Evolutionary conservation across 306 rosid genomes (phyloP).

Genomic region (Prunus kanzakura): DNA sequence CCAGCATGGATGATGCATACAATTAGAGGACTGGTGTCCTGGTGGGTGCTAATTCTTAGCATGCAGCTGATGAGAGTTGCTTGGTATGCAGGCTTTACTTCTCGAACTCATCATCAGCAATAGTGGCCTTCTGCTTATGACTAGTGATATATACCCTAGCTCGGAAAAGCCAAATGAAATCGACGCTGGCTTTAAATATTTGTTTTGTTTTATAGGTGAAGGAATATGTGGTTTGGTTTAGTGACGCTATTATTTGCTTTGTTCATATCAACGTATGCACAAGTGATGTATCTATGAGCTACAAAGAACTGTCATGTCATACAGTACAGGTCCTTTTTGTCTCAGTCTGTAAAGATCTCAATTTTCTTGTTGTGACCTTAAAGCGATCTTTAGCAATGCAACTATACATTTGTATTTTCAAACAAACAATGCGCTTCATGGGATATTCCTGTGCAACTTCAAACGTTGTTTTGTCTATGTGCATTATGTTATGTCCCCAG

Average conservation of each 20-base stretch:
- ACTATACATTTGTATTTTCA: too few relatives aligned
- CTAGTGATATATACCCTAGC: constrained; percentile 6
- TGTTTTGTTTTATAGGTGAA: not conserved
- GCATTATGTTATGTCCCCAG: too few relatives aligned
- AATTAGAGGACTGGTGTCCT: constrained; percentile 73
- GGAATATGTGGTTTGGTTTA: constrained; percentile 19
- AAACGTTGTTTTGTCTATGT: too few relatives aligned
- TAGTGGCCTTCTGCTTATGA: constrained; percentile 30
- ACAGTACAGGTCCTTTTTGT: too few relatives aligned
- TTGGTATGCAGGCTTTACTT: constrained; percentile 82
- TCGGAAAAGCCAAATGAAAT: not conserved
- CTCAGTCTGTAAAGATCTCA: too few relatives aligned
- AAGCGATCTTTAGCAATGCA: not conserved
- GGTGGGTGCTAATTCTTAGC: constrained; percentile 92
- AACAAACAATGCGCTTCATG: not conserved
- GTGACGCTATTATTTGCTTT: not conserved
- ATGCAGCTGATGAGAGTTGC: constrained; percentile 95
- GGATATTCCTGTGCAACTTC: not conserved
- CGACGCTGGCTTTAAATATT: not conserved
- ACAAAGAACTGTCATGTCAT: too few relatives aligned
- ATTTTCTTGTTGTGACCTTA: not conserved
- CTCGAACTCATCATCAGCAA: constrained; percentile 33
- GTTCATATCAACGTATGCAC: not conserved
- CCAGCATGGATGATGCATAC: constrained; percentile 82
- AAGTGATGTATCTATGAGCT: too few relatives aligned